Percentiles rank a stretch among this genome's conserved stretches.
These are phyloP conservation scores for Spergularia bocconei DNA, from an alignment of 148 eudicot species.

Conservation along the genomic window DNA sequence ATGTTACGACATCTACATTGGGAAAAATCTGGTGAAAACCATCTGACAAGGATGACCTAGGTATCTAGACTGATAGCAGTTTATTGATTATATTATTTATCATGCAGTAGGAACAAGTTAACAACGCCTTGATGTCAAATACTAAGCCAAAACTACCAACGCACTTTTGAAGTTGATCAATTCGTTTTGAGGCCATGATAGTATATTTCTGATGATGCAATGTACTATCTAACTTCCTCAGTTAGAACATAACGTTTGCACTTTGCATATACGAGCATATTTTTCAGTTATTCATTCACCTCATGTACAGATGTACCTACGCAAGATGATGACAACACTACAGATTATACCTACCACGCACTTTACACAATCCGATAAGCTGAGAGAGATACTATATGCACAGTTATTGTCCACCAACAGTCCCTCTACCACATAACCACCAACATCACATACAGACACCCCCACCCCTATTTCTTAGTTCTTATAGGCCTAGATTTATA, in stretches of 20 bases:
- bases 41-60: neutral
- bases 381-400: neutral
- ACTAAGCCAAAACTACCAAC: neutral
- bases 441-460: slow-evolving; percentile 1
- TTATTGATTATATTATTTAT: neutral
- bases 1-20: neutral
- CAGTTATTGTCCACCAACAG: neutral
- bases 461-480: slow-evolving; percentile 5
- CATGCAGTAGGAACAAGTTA: neutral
- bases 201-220: no score
- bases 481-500: neutral
- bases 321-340: neutral
- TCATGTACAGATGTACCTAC: neutral
- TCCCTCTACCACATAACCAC: neutral
- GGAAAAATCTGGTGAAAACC: neutral
- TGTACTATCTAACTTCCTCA: no score
- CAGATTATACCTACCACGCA: neutral
- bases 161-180: neutral
- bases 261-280: neutral
- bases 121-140: neutral
- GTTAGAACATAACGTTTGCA: no score
- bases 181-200: neutral
- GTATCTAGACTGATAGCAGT: neutral
- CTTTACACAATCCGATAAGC: neutral
- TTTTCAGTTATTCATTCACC: neutral